phyloP scores from a whole-genome alignment of 2,329 filamentous ascomycete genomes.

The Claviceps pazoutovae region DNA sequence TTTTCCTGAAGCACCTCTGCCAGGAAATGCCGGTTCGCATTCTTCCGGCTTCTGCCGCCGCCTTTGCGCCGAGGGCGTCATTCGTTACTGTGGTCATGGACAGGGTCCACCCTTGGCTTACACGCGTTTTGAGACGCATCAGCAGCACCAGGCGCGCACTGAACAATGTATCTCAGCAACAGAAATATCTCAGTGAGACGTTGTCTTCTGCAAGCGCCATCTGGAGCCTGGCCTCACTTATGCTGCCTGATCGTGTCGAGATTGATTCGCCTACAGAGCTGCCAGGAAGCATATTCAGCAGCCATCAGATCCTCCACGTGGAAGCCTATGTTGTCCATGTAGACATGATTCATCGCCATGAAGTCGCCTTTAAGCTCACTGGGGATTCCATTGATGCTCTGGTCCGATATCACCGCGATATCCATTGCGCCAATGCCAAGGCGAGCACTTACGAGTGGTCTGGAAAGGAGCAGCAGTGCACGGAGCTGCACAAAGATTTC shows the following conservation, averaged over 20 bases:
- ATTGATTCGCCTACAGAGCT: conserved; percentile 72
- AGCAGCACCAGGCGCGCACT: conserved; percentile 92
- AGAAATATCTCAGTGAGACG: conserved; percentile 87
- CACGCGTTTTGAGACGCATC: conserved; percentile 89
- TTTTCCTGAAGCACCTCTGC: neutral
- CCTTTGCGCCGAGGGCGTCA: conserved; percentile 80
- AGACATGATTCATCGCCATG: conserved; percentile 95
- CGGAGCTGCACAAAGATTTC: conserved; percentile 95
- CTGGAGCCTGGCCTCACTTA: conserved; percentile 86
- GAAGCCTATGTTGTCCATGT: conserved; percentile 98
- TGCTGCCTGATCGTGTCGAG: conserved; percentile 82
- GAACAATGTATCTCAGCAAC: conserved; percentile 93
- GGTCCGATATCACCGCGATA: conserved; percentile 90
- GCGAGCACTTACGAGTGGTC: conserved; percentile 89
- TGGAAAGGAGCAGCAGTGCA: conserved; percentile 90
- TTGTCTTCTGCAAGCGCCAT: conserved; percentile 81
- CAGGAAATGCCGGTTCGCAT: conserved; percentile 74
- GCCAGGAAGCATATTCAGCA: conserved; percentile 67
- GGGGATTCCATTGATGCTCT: conserved; percentile 85
- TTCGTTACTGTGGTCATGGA: conserved; percentile 90
- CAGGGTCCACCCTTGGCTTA: conserved; percentile 93
- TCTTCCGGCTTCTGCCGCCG: conserved; percentile 86
- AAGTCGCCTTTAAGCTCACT: conserved; percentile 96
- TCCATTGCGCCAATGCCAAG: conserved; percentile 82
- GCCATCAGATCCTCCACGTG: conserved; percentile 84